Percentiles rank a stretch among this genome's conserved stretches.
Conservation (phyloP, 164 flowering plant genomes). For the Chimonanthus praecox region DNA sequence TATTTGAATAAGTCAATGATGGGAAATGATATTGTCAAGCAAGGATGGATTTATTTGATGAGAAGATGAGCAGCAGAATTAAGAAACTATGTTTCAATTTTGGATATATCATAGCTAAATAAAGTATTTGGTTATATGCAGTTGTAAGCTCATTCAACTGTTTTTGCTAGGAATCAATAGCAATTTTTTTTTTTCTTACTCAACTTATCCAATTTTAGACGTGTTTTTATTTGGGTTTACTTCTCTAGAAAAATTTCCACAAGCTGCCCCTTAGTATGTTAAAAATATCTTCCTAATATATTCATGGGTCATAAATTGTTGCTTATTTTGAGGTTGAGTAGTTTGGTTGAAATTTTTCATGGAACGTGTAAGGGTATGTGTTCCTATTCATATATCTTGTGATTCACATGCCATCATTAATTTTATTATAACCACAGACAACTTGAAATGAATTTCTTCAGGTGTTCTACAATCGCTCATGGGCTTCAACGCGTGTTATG, state of each 20-base stretch:
- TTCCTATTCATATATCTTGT: not conserved
- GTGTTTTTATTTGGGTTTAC: not conserved
- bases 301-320: not conserved
- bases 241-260: not conserved
- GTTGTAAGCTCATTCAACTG: too few species aligned
- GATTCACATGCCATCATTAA: not conserved
- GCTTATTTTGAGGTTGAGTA: not conserved
- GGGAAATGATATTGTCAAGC: too few species aligned
- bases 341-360: not conserved
- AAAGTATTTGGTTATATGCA: too few species aligned
- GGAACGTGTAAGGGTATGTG: not conserved
- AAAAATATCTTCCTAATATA: not conserved
- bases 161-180: not conserved
- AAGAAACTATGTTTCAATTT: too few species aligned
- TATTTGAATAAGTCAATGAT: not conserved
- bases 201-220: not conserved
- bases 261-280: not conserved
- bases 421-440: not conserved
- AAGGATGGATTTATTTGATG: too few species aligned
- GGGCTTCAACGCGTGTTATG: constrained; percentile 78
- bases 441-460: constrained; percentile 19
- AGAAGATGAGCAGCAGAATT: too few species aligned
- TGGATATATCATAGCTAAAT: too few species aligned
- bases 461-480: constrained; percentile 61
- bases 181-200: not conserved